These are phyloP conservation scores for Hypoxylon perforatum DNA, from an alignment of 495 filamentous ascomycete species.

Conservation along the genomic window DNA sequence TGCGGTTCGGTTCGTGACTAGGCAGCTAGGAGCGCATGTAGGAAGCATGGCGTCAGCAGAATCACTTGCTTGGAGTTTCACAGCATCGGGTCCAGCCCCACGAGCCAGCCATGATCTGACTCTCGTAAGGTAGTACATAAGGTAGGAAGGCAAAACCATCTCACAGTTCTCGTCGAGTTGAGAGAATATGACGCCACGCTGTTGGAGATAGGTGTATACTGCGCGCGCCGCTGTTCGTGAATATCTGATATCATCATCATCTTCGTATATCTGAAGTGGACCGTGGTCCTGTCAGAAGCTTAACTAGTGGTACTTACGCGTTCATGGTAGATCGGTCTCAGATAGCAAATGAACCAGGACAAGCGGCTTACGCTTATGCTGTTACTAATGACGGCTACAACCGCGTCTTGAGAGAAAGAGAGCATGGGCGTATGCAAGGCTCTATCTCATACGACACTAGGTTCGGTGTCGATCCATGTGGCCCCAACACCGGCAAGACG, in stretches of 20 bases:
- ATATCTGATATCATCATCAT: slow-evolving; percentile 21
- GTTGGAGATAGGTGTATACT: slow-evolving; percentile 17
- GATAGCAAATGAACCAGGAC: slow-evolving; percentile 8
- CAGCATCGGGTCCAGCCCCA: slow-evolving; percentile 20
- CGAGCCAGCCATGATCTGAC: slow-evolving; percentile 24
- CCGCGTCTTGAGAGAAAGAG: neutral
- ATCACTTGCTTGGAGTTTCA: slow-evolving; percentile 26
- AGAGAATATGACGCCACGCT: slow-evolving; percentile 4
- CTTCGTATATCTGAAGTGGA: slow-evolving; percentile 8
- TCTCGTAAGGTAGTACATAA: slow-evolving; percentile 1
- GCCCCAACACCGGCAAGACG: neutral
- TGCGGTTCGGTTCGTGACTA: slow-evolving; percentile 20
- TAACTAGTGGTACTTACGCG: slow-evolving; percentile 12
- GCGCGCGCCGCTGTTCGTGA: slow-evolving; percentile 12
- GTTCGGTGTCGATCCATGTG: neutral
- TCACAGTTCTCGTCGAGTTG: neutral
- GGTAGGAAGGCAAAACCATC: neutral
- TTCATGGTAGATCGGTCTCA: slow-evolving; percentile 9
- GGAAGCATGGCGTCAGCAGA: slow-evolving; percentile 32
- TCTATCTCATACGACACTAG: slow-evolving; percentile 8
- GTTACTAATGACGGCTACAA: slow-evolving; percentile 3
- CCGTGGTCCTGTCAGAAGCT: slow-evolving; percentile 21
- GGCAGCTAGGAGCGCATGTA: slow-evolving; percentile 15
- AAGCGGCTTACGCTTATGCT: neutral
- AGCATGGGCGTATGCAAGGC: slow-evolving; percentile 9